Percentiles rank a stretch among this genome's conserved stretches.
Conservation (phyloP, 1,284 basidiomycete genomes). For the Lentinula novae-zelandiae region DNA sequence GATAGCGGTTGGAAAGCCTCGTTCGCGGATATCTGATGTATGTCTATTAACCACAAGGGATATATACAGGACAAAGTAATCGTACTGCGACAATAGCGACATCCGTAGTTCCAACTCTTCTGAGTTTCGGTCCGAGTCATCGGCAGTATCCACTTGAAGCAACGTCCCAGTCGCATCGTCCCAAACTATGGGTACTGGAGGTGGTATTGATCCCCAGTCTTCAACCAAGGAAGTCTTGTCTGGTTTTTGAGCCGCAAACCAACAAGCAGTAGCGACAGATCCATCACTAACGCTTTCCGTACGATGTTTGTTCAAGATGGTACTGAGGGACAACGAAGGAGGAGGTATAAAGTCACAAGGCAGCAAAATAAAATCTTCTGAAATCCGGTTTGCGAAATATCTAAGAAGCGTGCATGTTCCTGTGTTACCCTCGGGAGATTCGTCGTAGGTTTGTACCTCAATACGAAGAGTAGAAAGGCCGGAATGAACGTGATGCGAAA, state of each 20-base stretch:
- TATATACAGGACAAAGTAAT: constrained; percentile 8
- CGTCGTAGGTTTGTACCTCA: constrained; percentile 74
- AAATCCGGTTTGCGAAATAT: constrained; percentile 66
- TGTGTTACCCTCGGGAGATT: constrained; percentile 55
- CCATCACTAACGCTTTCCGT: constrained; percentile 60
- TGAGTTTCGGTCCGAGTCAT: constrained; percentile 62
- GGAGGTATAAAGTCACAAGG: constrained; percentile 90
- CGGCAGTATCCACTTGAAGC: constrained; percentile 65
- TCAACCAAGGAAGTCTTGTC: constrained; percentile 58
- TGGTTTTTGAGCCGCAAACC: constrained; percentile 56
- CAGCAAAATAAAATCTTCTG: constrained; percentile 84
- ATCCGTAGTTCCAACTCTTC: constrained; percentile 74
- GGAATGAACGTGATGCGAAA: constrained; percentile 77
- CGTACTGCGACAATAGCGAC: constrained; percentile 63
- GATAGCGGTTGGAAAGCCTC: constrained; percentile 65
- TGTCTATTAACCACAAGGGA: constrained; percentile 10
- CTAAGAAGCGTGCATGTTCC: constrained; percentile 71
- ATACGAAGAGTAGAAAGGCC: constrained; percentile 62
- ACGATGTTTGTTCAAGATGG: constrained; percentile 80
- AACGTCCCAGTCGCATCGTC: constrained; percentile 64
- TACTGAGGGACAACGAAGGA: constrained; percentile 62
- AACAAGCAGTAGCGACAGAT: constrained; percentile 74
- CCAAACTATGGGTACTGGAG: constrained; percentile 56
- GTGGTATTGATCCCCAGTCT: constrained; percentile 55
- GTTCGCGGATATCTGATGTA: constrained; percentile 66